Base-by-base conservation (phyloP, 169 alveolate species). In the Plasmodium vinckei region DNA sequence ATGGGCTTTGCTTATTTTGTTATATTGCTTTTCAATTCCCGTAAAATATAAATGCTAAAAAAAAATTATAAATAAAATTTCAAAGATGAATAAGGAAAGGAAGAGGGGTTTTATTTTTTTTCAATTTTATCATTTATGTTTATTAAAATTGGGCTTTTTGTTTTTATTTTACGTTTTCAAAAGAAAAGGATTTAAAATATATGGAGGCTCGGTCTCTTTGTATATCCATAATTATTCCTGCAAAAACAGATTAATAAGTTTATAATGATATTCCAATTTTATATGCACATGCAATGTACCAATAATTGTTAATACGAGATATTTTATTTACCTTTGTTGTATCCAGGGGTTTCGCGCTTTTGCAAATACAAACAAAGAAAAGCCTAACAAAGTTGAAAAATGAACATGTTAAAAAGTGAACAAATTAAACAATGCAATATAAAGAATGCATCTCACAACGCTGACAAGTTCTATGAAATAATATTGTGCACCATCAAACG, bases 141-240 rank as follows among this genome's bases (percentile, higher is more conserved):
- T 27, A 27, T 27, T 1, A 27, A 27, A 27, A 27, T 27, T 27
- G 1, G 0, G 39, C 0, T 33, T 33, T 3, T 33, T 0, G 7
- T 33, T 33, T 59, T 17, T 9, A 42, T 61, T 44, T 56, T 75
- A 82, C 84, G 53, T 68, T 82, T 68, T 82, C 90, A 54, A 82
- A 82, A 13, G 90, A 65, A 61, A 82, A 82, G 0, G 90, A 82
- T 60, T 82, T 82, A 59, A 82, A 82, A 57, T 39, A 82, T 27
- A 82, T 82, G 5, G 90, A 67, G 27, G 90, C 17, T 42, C 59
- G 53, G 21, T 82, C 90, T 46, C 39, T 67, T 59, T 82, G 59
- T 23, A 82, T 82, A 25, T 82, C 90, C 90, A 82, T 82, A 72
- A 82, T 82, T 47, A 82, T 82, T 42, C 90, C 90, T 82, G 13